phyloP scores from a whole-genome alignment of 1,139 yeast genomes.

The Scheffersomyces lignicola region DNA sequence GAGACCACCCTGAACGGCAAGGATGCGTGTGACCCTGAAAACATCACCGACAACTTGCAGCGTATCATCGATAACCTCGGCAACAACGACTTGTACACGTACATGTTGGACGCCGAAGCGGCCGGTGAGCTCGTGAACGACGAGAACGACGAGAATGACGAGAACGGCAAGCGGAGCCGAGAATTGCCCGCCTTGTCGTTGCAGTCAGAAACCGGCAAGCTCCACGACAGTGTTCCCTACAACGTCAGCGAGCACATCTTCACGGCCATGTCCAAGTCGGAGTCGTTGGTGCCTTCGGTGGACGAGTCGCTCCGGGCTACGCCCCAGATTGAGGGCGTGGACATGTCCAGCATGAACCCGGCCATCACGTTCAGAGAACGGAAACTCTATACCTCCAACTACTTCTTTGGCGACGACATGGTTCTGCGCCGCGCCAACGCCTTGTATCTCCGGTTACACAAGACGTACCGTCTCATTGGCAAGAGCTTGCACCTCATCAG shows the following conservation, averaged over 20 bases:
- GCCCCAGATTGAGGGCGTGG: conserved; percentile 46
- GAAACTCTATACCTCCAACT: conserved; percentile 58
- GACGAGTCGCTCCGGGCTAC: conserved; percentile 38
- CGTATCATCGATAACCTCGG: conserved; percentile 41
- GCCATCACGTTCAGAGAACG: conserved; percentile 59
- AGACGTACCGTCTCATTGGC: conserved; percentile 64
- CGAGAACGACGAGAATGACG: conserved; percentile 24
- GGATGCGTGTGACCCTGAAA: conserved; percentile 29
- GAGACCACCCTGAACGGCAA: conserved; percentile 19
- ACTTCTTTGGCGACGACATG: conserved; percentile 55
- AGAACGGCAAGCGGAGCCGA: conserved; percentile 1
- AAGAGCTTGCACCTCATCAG: conserved; percentile 62
- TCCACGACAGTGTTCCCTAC: background rate
- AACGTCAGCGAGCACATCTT: conserved; percentile 1
- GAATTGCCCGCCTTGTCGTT: background rate
- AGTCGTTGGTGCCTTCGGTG: conserved; percentile 14
- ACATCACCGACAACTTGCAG: conserved; percentile 37
- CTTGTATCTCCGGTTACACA: conserved; percentile 61
- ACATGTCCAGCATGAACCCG: conserved; percentile 43
- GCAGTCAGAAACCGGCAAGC: background rate
- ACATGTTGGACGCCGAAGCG: conserved; percentile 19
- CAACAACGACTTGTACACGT: conserved; percentile 18
- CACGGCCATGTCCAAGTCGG: conserved; percentile 10
- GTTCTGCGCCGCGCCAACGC: conserved; percentile 49
- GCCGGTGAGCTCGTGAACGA: conserved; percentile 11